A percentile compares a stretch with the other conserved stretches of the same genome.
Conservation (phyloP, 768 basidiomycete genomes). For the Lepiota brunneoincarnata region DNA sequence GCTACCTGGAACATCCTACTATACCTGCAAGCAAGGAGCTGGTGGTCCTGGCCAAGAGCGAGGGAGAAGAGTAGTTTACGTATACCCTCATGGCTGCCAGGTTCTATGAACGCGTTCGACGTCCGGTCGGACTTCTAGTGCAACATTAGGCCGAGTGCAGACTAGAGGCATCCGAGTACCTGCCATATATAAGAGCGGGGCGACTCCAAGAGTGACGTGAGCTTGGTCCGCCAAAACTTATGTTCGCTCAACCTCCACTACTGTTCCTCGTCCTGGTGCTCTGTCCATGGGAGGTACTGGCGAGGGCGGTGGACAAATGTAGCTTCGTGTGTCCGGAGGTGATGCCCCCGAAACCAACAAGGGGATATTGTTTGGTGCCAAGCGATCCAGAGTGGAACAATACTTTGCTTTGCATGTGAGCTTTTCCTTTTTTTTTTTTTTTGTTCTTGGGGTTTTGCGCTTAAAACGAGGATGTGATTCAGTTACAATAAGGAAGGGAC, state of each 20-base stretch:
- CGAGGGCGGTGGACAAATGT: neutral
- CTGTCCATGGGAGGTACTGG: neutral
- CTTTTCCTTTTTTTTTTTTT: neutral
- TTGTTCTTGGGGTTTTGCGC: too few relatives aligned
- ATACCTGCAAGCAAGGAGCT: neutral
- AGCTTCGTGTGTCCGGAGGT: neutral
- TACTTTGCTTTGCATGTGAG: neutral
- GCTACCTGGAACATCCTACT: conserved; percentile 18
- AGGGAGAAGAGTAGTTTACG: too few relatives aligned
- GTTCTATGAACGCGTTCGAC: neutral
- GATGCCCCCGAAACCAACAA: neutral
- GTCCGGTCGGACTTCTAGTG: neutral
- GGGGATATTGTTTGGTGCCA: neutral
- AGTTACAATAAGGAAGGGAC: neutral
- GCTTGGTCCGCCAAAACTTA: neutral
- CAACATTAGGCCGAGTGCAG: too few relatives aligned
- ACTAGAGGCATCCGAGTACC: neutral
- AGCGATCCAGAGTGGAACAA: neutral
- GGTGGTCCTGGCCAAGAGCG: too few relatives aligned
- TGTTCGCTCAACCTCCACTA: neutral
- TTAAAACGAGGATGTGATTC: neutral
- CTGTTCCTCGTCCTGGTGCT: neutral
- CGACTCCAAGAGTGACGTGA: too few relatives aligned
- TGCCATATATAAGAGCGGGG: too few relatives aligned
- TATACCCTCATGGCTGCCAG: too few relatives aligned